Conservation (phyloP, 345 rosid genomes). For the Fremontodendron californicum region DNA sequence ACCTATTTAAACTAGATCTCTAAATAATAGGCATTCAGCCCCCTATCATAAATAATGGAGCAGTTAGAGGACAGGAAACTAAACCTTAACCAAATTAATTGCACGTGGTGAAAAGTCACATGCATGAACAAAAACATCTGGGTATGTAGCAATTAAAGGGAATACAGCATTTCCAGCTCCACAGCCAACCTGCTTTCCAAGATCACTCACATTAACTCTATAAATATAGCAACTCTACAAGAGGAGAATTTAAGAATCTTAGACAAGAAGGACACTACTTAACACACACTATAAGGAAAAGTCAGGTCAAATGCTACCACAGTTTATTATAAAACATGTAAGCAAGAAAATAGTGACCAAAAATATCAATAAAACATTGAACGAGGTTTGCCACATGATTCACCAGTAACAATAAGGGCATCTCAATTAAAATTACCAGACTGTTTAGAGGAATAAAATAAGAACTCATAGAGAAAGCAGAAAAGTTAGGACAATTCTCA, state of each 20-base stretch:
- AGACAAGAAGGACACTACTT: not conserved
- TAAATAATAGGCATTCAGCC: slow-evolving; percentile 2
- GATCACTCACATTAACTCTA: not conserved
- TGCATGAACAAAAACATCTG: slow-evolving; percentile 70
- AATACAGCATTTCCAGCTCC: slow-evolving; percentile 91
- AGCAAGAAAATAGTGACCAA: not conserved
- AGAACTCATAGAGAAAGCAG: not conserved
- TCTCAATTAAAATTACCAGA: not conserved
- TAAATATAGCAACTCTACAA: not conserved
- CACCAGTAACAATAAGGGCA: not conserved
- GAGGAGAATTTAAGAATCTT: not conserved
- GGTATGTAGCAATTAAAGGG: slow-evolving; percentile 75
- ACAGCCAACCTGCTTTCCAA: slow-evolving; percentile 68
- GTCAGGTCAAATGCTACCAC: not conserved
- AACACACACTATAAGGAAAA: not conserved
- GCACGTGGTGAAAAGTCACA: slow-evolving; percentile 93
- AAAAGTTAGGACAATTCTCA: not conserved
- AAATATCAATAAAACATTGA: not conserved
- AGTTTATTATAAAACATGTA: not conserved
- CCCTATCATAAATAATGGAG: not conserved
- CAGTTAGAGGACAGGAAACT: slow-evolving; percentile 17
- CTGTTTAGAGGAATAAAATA: not conserved
- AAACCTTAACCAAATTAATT: slow-evolving; percentile 84
- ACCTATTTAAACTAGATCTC: not conserved
- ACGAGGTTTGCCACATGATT: not conserved